Percentiles rank a stretch among this genome's conserved stretches.
Conservation (phyloP, 192 early-diverging fungal species). For the Allomyces javanicus region DNA sequence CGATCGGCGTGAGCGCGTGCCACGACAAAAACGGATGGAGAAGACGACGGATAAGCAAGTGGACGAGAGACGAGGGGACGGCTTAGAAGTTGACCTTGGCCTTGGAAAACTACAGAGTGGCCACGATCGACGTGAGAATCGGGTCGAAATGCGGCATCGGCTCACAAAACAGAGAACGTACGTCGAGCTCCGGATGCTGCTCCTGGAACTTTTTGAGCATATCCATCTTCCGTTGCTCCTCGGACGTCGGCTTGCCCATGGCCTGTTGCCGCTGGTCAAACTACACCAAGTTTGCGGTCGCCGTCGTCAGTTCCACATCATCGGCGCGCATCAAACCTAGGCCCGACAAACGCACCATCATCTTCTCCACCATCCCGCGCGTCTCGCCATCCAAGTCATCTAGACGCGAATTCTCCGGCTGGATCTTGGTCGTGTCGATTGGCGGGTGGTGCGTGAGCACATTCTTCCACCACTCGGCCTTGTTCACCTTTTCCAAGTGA, state of each 20-base stretch:
- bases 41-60: too few relatives aligned
- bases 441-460: slow-evolving; percentile 56
- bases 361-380: slow-evolving; percentile 80
- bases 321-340: too few relatives aligned
- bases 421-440: slow-evolving; percentile 75
- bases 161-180: neutral
- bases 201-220: slow-evolving; percentile 56
- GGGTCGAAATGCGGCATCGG: neutral
- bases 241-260: slow-evolving; percentile 54
- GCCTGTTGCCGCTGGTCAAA: slow-evolving; percentile 77
- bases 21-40: too few relatives aligned
- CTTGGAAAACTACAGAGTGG: neutral
- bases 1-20: too few relatives aligned
- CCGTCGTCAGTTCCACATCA: neutral
- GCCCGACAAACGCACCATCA: slow-evolving; percentile 46
- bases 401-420: slow-evolving; percentile 76
- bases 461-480: slow-evolving; percentile 74
- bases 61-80: too few relatives aligned
- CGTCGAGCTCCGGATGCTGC: slow-evolving; percentile 6
- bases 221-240: slow-evolving; percentile 54
- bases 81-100: neutral
- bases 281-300: slow-evolving; percentile 11
- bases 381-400: slow-evolving; percentile 77
- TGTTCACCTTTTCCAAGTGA: slow-evolving; percentile 67
- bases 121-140: neutral